These are phyloP conservation scores for Candida sakaeoensis DNA, from an alignment of 805 yeast genomes.

Conservation along the genomic window DNA sequence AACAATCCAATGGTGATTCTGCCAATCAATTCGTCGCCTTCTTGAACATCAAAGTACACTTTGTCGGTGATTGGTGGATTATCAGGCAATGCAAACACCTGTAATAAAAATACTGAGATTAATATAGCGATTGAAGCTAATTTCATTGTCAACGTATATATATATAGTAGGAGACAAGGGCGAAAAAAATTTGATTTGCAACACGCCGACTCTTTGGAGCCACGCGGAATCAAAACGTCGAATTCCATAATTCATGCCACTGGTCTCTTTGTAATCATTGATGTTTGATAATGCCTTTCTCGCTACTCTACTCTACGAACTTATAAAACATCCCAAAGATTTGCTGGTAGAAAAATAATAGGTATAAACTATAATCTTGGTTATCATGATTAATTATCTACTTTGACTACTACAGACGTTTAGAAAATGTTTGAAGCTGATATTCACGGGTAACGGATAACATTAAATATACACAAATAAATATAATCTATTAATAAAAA, in stretches of 20 bases:
- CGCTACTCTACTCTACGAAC: no score
- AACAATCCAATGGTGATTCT: constrained; percentile 83
- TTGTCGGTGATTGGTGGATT: constrained; percentile 64
- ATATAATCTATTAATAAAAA: no score
- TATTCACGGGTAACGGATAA: no score
- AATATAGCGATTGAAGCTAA: background rate
- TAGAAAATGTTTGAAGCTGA: no score
- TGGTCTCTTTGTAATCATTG: no score
- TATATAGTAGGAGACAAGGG: background rate
- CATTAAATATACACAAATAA: no score
- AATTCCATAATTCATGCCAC: background rate
- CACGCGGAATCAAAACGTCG: background rate
- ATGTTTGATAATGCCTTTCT: no score
- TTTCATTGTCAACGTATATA: background rate
- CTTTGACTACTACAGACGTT: no score
- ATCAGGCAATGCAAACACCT: constrained; percentile 19
- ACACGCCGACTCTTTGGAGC: background rate
- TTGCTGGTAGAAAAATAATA: no score
- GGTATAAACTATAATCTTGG: no score
- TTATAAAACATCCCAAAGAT: no score
- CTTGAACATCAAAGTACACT: constrained; percentile 82
- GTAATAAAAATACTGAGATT: constrained; percentile 2
- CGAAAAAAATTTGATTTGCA: background rate
- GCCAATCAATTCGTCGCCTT: constrained; percentile 75
- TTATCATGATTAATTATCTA: no score